phyloP scores from a whole-genome alignment of 1,284 basidiomycete species.

The Bjerkandera adusta region DNA sequence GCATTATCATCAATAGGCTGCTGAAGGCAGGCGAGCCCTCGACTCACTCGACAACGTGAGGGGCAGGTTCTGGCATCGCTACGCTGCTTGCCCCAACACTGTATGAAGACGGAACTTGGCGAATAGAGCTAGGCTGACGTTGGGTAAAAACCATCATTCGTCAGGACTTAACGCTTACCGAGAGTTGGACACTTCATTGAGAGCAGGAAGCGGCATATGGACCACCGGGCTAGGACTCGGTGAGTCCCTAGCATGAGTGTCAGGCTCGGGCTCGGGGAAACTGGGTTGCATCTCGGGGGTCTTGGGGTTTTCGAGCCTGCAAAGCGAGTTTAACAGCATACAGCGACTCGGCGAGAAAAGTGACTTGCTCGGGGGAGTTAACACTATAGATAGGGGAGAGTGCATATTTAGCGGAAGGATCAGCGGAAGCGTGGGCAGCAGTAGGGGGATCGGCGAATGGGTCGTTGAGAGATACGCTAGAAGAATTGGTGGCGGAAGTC shows the following conservation, averaged over 20 bases:
- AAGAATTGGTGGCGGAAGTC: too few species aligned
- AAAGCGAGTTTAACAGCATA: neutral
- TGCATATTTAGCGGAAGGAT: conserved; percentile 8
- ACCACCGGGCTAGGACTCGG: conserved; percentile 18
- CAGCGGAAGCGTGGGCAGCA: conserved; percentile 4
- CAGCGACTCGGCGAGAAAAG: neutral
- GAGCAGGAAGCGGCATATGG: conserved; percentile 36
- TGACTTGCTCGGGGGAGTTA: conserved; percentile 22
- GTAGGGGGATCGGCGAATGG: conserved; percentile 31
- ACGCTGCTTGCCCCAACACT: conserved; percentile 25
- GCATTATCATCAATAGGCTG: conserved; percentile 2
- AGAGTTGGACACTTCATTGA: conserved; percentile 35
- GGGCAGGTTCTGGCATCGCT: conserved; percentile 16
- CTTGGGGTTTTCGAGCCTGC: conserved; percentile 6
- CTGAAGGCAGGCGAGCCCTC: neutral
- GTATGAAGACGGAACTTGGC: conserved; percentile 25
- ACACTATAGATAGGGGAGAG: conserved; percentile 27
- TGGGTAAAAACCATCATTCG: neutral
- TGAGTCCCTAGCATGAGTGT: neutral
- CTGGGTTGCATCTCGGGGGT: conserved; percentile 24
- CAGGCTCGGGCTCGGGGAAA: conserved; percentile 22
- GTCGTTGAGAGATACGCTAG: conserved; percentile 34
- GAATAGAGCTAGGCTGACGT: conserved; percentile 16
- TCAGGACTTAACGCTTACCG: conserved; percentile 25
- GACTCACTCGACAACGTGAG: conserved; percentile 25